Percentiles rank a stretch among this genome's conserved stretches.
phyloP scores from a whole-genome alignment of 768 basidiomycete species.

The Boletus reticulatus region DNA sequence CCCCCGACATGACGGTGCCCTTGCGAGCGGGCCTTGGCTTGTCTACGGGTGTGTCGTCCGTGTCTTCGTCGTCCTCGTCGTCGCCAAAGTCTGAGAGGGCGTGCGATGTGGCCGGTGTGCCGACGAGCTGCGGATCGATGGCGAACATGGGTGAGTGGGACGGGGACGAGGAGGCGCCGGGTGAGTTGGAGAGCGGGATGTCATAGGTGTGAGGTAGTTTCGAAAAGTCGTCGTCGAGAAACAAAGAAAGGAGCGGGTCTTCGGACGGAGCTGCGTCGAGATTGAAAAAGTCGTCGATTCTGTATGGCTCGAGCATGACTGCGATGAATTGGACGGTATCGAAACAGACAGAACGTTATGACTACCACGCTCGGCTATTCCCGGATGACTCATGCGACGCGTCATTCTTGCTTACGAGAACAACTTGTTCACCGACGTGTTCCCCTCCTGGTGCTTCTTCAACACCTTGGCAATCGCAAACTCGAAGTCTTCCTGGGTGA shows the following conservation, averaged over 20 bases:
- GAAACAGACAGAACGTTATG: not conserved
- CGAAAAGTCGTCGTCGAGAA: conserved; percentile 43
- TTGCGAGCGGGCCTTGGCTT: conserved; percentile 53
- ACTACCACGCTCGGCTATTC: conserved; percentile 1
- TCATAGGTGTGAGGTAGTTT: conserved; percentile 30
- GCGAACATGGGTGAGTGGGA: conserved; percentile 35
- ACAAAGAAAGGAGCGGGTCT: conserved; percentile 42
- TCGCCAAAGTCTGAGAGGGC: conserved; percentile 43
- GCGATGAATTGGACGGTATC: not conserved
- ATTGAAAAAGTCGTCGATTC: conserved; percentile 63
- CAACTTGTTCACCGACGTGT: conserved; percentile 91
- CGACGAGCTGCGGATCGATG: conserved; percentile 79
- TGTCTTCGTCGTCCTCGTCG: conserved; percentile 36
- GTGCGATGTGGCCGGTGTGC: conserved; percentile 52
- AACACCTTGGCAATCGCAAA: conserved; percentile 96
- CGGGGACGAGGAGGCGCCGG: conserved; percentile 16
- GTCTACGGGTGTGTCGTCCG: conserved; percentile 31
- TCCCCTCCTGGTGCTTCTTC: conserved; percentile 96
- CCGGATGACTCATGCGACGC: conserved; percentile 20
- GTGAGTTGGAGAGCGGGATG: conserved; percentile 23
- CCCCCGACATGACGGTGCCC: conserved; percentile 72
- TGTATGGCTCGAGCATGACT: conserved; percentile 24
- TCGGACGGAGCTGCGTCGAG: conserved; percentile 50
- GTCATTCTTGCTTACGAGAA: conserved; percentile 50
- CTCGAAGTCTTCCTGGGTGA: conserved; percentile 98